Evolutionary conservation across 2,329 filamentous ascomycete genomes (phyloP).

Genomic region (Grosmannia huntii): DNA sequence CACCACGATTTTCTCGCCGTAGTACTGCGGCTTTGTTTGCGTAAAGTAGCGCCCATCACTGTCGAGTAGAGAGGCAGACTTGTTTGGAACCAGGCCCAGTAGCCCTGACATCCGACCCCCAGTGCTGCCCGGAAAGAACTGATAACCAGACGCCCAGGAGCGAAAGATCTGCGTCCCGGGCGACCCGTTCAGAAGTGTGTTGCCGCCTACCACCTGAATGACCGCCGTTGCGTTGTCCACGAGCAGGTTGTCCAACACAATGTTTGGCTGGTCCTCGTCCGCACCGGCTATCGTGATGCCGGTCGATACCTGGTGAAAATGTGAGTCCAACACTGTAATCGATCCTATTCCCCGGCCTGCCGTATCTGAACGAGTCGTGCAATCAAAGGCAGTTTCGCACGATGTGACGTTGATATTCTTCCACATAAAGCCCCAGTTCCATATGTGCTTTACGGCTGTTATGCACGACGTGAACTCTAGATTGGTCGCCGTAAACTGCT

Average conservation of each 20-base stretch:
- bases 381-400: constrained; percentile 18
- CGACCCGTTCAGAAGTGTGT: constrained; percentile 31
- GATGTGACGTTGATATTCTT: constrained; percentile 23
- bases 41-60: constrained; percentile 46
- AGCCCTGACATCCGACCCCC: constrained; percentile 31
- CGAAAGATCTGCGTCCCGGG: constrained; percentile 25
- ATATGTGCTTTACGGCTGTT: constrained; percentile 56
- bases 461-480: constrained; percentile 50
- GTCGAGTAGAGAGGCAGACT: constrained; percentile 38
- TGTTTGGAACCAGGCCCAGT: constrained; percentile 29
- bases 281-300: constrained; percentile 47
- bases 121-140: constrained; percentile 31
- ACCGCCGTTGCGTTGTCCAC: constrained; percentile 25
- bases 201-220: constrained; percentile 32
- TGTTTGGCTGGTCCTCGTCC: constrained; percentile 19
- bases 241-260: constrained; percentile 33
- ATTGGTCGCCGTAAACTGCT: constrained; percentile 59
- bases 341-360: constrained; percentile 46
- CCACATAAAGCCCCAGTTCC: constrained; percentile 67
- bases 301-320: constrained; percentile 51
- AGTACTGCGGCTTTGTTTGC: constrained; percentile 65
- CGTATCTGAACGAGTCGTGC: constrained; percentile 26
- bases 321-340: constrained; percentile 61
- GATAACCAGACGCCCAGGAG: constrained; percentile 53
- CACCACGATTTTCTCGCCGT: constrained; percentile 48